Evolutionary conservation across 2,329 filamentous ascomycete species (phyloP), one percentile per base, ranked within the genome.

Genomic region (Fusarium illudens): DNA sequence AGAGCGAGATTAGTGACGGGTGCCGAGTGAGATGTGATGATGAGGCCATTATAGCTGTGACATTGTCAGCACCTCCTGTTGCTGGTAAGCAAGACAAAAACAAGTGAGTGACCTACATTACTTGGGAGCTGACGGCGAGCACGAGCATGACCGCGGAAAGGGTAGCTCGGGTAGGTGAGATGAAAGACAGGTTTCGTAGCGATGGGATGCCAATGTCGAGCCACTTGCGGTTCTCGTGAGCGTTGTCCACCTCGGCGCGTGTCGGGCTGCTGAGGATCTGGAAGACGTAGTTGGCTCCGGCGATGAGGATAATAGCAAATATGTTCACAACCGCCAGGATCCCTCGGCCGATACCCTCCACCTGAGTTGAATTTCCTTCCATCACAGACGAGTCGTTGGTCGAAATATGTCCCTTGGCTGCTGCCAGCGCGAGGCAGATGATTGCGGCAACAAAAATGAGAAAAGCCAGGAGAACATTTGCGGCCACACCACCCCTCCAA

Each of bases 181-280:
- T 81, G 54, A 80, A 73, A 12, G 66, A 57, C 3, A 86, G 73
- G 66, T 87, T 87, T 50, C 84, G 80, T 27, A 86, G 52, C 11
- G 85, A 86, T 7, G 84, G 83, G 17, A 87, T 78, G 7, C 85
- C 85, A 27, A 87, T 83, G 62, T 87, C 84, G 52, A 87, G 73
- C 85, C 84, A 87, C 44, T 71, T 76, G 66, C 76, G 79, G 32
- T 74, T 76, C 11, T 75, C 76, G 65, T 87, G 86, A 6, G 84
- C 84, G 12, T 67, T 72, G 27, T 80, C 76, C 9, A 87, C 71
- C 67, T 87, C 85, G 11, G 73, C 73, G 37, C 85, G 79, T 8
- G 84, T 86, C 6, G 85, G 86, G 65, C 84, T 86, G 68, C 78
- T 81, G 12, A 87, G 80, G n/a, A 86, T 78, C 72, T 87, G 85